These are phyloP conservation scores for Agaricales sp. DNA, from an alignment of 1,284 basidiomycete species.

Conservation along the genomic window DNA sequence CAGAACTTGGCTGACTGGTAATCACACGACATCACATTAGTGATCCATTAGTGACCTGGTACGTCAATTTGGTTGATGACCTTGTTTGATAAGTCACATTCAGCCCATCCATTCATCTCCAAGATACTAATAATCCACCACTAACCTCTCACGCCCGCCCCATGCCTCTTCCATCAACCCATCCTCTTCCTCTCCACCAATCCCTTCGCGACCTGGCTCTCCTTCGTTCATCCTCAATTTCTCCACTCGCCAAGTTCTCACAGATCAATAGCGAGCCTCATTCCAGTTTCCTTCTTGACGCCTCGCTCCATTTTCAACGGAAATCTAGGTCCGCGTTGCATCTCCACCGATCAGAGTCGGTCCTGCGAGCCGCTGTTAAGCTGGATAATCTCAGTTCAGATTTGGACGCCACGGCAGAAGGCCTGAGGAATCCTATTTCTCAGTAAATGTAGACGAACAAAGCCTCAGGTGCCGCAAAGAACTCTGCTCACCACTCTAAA, in stretches of 20 bases:
- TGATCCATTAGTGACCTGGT: too few relatives aligned
- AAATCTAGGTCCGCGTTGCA: constrained; percentile 1
- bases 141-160: neutral
- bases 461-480: neutral
- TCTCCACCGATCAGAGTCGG: neutral
- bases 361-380: neutral
- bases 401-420: neutral
- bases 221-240: neutral
- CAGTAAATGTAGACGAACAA: too few relatives aligned
- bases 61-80: too few relatives aligned
- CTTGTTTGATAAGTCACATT: neutral
- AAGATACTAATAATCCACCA: neutral
- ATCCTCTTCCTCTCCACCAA: too few relatives aligned
- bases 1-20: neutral
- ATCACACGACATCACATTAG: neutral
- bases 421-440: neutral
- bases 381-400: neutral
- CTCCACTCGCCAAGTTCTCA: neutral
- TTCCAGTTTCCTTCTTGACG: neutral
- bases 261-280: neutral
- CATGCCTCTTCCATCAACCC: too few relatives aligned
- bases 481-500: neutral
- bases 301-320: neutral
- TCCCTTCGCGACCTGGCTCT: neutral
- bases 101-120: neutral